Percentiles rank a stretch among this genome's conserved stretches.
These are phyloP conservation scores for Amylocarpus encephaloides DNA, from an alignment of 2,329 filamentous ascomycete genomes.

Conservation along the genomic window DNA sequence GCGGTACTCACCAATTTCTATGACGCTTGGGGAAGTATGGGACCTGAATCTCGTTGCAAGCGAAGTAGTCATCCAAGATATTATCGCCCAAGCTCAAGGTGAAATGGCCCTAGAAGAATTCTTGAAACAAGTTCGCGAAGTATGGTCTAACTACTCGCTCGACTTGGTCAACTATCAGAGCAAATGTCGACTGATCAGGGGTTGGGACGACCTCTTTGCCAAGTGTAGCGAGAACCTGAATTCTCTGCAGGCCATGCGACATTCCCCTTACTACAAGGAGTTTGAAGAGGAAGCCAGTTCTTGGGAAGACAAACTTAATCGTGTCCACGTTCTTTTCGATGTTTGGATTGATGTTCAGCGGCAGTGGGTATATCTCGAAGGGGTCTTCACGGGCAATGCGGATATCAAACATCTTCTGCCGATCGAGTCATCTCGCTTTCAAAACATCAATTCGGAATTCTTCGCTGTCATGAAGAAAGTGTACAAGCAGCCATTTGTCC, in stretches of 20 bases:
- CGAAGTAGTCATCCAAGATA: slow-evolving; percentile 82
- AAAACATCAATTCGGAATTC: slow-evolving; percentile 99
- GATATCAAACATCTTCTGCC: slow-evolving; percentile 98
- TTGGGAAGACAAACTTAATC: slow-evolving; percentile 97
- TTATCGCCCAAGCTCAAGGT: slow-evolving; percentile 91
- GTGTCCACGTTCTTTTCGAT: slow-evolving; percentile 95
- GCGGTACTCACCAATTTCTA: slow-evolving; percentile 86
- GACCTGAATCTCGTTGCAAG: slow-evolving; percentile 86
- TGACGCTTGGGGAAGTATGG: slow-evolving; percentile 98
- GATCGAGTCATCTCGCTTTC: slow-evolving; percentile 92
- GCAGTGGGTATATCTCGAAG: slow-evolving; percentile 98
- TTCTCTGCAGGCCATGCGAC: slow-evolving; percentile 95
- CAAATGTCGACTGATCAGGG: slow-evolving; percentile 93
- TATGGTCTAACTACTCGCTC: slow-evolving; percentile 90
- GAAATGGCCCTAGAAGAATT: slow-evolving; percentile 99
- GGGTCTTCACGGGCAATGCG: slow-evolving; percentile 96
- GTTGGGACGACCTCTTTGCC: slow-evolving; percentile 96
- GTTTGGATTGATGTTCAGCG: slow-evolving; percentile 99
- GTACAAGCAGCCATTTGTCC: slow-evolving; percentile 88
- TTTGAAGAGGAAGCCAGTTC: slow-evolving; percentile 95
- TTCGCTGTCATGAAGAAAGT: slow-evolving; percentile 99
- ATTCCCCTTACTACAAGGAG: slow-evolving; percentile 98
- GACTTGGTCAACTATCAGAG: slow-evolving; percentile 97
- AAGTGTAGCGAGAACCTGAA: slow-evolving; percentile 98
- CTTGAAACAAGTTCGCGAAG: slow-evolving; percentile 90